Base-by-base conservation (phyloP, 2,329 filamentous ascomycete genomes). In the Colletotrichum sp. region DNA sequence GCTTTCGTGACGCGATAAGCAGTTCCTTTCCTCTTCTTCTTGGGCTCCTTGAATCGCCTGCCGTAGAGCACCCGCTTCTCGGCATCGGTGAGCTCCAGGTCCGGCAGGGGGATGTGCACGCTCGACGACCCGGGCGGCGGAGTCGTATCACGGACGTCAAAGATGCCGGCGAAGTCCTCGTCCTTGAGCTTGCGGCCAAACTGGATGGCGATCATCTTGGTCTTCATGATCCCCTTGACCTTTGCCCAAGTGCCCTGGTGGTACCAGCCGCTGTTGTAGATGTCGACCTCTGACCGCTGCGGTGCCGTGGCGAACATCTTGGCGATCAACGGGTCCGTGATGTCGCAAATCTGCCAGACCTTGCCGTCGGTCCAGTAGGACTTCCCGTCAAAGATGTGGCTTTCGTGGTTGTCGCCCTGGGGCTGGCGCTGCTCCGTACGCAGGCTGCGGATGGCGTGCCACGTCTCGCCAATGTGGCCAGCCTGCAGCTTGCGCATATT, bases 341-440 rank as follows among this genome's bases (percentile, higher is more conserved):
- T 93, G 83, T 99, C 97, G 85, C 96, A 98, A 30, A 97, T 91
- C 87, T 98, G 97, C 94, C 96, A 99, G 66, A 97, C 93, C 80
- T 97, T 97, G 52, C 96, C 96, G 80, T 98, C 96, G 2, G 91
- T 90, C 18, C 92, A 91, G 70, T 96, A 91, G 3, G 89, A 90
- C 75, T 92, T 88, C 62, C 96, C 96, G 76, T 97, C 95, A 83
- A 98, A 98, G 2, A 96, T 87, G 83, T 98, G 96, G 69, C 89
- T 93, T 34, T 76, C 74, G 24, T 83, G 84, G 38, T 85, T 82
- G 28, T 85, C 84, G 60, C 85, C 85, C 12, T 84, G 86, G 8
- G 85, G 81, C 32, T 86, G 84, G 16, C 83, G 84, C 76, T 85
- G 80, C 52, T 77, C 77, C 4, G 76, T 78, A 16, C 83, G 83